Evolutionary conservation across 768 basidiomycete genomes (phyloP).

Genomic region (Boletus vinaceobasis): DNA sequence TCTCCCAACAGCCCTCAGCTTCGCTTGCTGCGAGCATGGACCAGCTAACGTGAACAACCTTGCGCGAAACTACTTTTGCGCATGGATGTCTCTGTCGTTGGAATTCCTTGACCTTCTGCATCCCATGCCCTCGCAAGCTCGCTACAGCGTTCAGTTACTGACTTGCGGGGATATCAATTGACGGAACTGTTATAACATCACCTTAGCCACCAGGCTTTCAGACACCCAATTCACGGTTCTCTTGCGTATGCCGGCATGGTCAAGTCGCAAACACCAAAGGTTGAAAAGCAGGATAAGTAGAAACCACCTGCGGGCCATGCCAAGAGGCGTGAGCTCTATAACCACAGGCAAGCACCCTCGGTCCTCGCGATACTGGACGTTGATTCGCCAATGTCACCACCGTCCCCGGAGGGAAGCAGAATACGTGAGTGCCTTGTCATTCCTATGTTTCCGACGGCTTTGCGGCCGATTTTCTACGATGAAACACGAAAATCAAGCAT

Average conservation of each 20-base stretch:
- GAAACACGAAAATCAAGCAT: conserved; percentile 58
- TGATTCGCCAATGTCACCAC: conserved; percentile 87
- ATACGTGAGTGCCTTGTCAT: conserved; percentile 73
- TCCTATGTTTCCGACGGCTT: conserved; percentile 40
- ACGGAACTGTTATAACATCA: conserved; percentile 41
- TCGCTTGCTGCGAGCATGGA: neutral
- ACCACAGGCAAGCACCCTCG: conserved; percentile 66
- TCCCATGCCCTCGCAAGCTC: neutral
- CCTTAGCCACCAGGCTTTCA: conserved; percentile 25
- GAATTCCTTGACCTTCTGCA: neutral
- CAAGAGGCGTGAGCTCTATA: conserved; percentile 92
- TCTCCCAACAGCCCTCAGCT: neutral
- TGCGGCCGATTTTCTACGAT: conserved; percentile 12
- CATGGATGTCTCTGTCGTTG: neutral
- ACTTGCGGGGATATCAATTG: conserved; percentile 29
- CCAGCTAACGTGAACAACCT: neutral
- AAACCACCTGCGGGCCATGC: conserved; percentile 95
- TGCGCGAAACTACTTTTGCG: neutral
- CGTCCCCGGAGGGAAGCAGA: conserved; percentile 84
- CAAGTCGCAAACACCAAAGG: conserved; percentile 96
- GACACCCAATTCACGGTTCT: conserved; percentile 91
- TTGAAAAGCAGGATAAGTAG: conserved; percentile 97
- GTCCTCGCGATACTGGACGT: neutral
- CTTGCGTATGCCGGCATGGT: conserved; percentile 99
- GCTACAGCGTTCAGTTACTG: neutral